Base-by-base conservation (phyloP, 2,329 filamentous ascomycete species). In the Akanthomyces uredinophilus region DNA sequence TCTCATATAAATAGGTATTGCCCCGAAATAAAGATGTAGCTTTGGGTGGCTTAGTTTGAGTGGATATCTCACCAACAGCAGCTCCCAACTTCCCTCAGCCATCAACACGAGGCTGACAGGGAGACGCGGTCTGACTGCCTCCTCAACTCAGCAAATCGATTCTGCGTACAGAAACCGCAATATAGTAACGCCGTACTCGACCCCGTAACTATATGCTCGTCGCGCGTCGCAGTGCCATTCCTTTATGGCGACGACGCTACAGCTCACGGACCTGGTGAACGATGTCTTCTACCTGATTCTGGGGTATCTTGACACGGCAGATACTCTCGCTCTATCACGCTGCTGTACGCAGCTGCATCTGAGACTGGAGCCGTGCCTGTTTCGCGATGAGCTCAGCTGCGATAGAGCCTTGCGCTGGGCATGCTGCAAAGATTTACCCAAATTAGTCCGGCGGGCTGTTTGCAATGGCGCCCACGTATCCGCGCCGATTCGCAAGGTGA, bases 211-310 rank as follows among this genome's bases (percentile, higher is more conserved):
- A 32, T 18, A 46, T 39, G 44, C n/a, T 7, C n/a, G n/a, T 29
- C 43, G 4, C 41, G 7, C 20, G 27, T 29, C 41, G 32, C 27
- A 18, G 32, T 22, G n/a, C 13, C 20, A 32, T 41, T 27, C 32
- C 8, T 10, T 50, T 32, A 58, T 58, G 55, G 29, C 55, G 55
- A 20, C 55, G 4, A n/a, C 29, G 22, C 44, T 50, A 32, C 35
- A 5, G 5, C 41, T 58, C 43, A 50, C 55, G n/a, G 55, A 50
- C 43, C 43, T 58, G 6, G 22, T 58, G 24, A 27, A 50, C 32
- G 55, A 58, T 22, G 55, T 58, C 32, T 37, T 58, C 20, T 58
- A 58, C 32, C 6, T 58, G 32, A 58, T 58, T 29, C 43, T 58
- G 32, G 55, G 35, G 6, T 27, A 50, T 18, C 44, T 58, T 16